These are phyloP conservation scores for Tripterygium wilfordii DNA, from an alignment of 177 flowering plant species.

Conservation along the genomic window DNA sequence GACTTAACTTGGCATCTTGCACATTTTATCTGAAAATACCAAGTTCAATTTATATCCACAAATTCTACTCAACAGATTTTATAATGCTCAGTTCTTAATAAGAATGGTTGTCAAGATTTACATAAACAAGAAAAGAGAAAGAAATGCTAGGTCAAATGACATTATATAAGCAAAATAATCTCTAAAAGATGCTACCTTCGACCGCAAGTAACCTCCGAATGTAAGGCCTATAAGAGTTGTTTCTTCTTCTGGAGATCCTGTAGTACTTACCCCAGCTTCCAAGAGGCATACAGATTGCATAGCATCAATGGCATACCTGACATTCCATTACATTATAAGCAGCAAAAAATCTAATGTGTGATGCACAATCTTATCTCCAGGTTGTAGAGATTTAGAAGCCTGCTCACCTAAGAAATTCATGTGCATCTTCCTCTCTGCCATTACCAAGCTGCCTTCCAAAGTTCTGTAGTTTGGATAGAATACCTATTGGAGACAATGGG, in stretches of 20 bases:
- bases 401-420: conserved; percentile 86
- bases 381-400: too few species aligned
- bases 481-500: conserved; percentile 66
- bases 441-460: conserved; percentile 71
- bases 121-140: neutral
- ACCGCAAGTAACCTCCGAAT: conserved; percentile 93
- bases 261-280: conserved; percentile 43
- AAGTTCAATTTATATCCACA: too few species aligned
- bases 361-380: too few species aligned
- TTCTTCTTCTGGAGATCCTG: conserved; percentile 54
- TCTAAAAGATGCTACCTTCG: conserved; percentile 51
- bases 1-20: conserved; percentile 79
- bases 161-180: neutral
- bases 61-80: too few species aligned
- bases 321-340: conserved; percentile 2
- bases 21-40: conserved; percentile 75
- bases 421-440: conserved; percentile 98
- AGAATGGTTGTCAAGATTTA: too few species aligned
- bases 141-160: neutral
- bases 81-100: too few species aligned
- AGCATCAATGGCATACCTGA: conserved; percentile 77
- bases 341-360: too few species aligned
- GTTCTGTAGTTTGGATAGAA: conserved; percentile 65
- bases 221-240: conserved; percentile 76
- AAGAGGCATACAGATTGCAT: conserved; percentile 81